phyloP scores from a whole-genome alignment of 352 stramenopile genomes.

The Pythium periplocum region DNA sequence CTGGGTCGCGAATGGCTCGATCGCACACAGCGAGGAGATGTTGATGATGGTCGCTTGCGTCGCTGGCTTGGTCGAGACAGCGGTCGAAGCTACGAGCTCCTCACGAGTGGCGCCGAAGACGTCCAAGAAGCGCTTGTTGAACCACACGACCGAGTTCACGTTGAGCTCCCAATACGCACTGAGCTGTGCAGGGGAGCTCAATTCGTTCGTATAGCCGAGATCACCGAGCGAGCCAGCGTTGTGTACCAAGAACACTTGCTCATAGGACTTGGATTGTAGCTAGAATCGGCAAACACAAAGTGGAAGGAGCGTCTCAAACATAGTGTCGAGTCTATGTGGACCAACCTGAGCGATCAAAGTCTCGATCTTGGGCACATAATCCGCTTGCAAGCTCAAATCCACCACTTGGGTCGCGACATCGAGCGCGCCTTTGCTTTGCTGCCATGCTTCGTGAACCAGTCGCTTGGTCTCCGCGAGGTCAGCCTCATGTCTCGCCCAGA shows the following conservation, averaged over 20 bases:
- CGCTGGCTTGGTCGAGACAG: constrained; percentile 3
- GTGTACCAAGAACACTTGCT: constrained; percentile 60
- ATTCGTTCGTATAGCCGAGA: constrained; percentile 53
- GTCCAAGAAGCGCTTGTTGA: constrained; percentile 76
- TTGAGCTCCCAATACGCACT: constrained; percentile 75
- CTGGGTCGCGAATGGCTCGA: constrained; percentile 76
- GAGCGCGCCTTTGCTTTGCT: constrained; percentile 17
- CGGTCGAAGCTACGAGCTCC: constrained; percentile 15
- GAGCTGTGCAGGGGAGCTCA: constrained; percentile 33
- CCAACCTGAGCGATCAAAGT: constrained; percentile 25
- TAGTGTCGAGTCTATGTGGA: too few species aligned
- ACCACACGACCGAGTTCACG: constrained; percentile 76
- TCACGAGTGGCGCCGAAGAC: constrained; percentile 45
- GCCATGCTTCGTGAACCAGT: constrained; percentile 30
- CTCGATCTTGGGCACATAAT: constrained; percentile 54
- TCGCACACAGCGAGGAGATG: constrained; percentile 79
- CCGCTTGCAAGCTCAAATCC: constrained; percentile 32
- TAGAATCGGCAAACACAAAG: constrained; percentile 3
- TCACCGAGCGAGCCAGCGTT: constrained; percentile 81
- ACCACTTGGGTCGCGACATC: constrained; percentile 31
- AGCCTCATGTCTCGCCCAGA: constrained; percentile 46
- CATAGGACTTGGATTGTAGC: constrained; percentile 29
- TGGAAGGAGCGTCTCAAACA: background rate
- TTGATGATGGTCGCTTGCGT: constrained; percentile 51
- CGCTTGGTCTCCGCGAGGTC: constrained; percentile 57